Evolutionary conservation across 164 flowering plant species (phyloP).

Genomic region (Tetrastigma voinierianum): DNA sequence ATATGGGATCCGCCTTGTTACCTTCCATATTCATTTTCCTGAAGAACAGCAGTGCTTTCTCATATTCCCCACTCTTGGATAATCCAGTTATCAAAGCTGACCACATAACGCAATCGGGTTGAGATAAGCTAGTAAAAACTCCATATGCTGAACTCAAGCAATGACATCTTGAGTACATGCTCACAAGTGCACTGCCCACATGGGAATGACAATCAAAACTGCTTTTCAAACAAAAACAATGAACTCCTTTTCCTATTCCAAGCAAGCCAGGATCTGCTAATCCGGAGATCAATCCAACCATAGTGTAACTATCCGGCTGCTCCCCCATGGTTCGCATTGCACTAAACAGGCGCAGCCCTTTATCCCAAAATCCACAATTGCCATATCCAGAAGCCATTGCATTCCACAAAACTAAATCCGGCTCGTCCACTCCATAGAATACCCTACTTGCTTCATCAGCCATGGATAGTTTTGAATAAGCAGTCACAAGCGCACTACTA

Average conservation of each 20-base stretch:
- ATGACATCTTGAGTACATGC: constrained; percentile 67
- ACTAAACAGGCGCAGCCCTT: constrained; percentile 43
- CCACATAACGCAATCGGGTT: constrained; percentile 77
- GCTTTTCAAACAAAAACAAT: constrained; percentile 57
- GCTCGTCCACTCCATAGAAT: constrained; percentile 42
- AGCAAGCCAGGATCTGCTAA: constrained; percentile 33
- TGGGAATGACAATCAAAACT: constrained; percentile 49
- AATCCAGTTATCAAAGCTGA: constrained; percentile 72
- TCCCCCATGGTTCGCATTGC: constrained; percentile 43
- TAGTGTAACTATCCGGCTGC: constrained; percentile 61
- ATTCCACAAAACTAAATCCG: constrained; percentile 76
- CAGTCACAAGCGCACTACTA: constrained; percentile 65
- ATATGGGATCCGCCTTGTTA: constrained; percentile 42
- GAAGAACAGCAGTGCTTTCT: constrained; percentile 41
- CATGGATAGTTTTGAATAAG: constrained; percentile 57
- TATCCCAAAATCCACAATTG: constrained; percentile 41
- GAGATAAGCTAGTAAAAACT: constrained; percentile 40
- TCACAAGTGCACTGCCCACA: constrained; percentile 63
- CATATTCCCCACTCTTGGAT: constrained; percentile 46
- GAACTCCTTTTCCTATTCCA: constrained; percentile 48
- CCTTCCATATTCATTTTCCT: constrained; percentile 38
- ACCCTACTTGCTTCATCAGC: constrained; percentile 53
- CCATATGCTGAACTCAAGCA: constrained; percentile 48
- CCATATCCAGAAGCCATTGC: constrained; percentile 63
- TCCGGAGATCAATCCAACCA: constrained; percentile 57